Evolutionary conservation across 768 basidiomycete genomes (phyloP), one percentile per base, ranked within the genome.

Genomic region (Mrakia blollopis): DNA sequence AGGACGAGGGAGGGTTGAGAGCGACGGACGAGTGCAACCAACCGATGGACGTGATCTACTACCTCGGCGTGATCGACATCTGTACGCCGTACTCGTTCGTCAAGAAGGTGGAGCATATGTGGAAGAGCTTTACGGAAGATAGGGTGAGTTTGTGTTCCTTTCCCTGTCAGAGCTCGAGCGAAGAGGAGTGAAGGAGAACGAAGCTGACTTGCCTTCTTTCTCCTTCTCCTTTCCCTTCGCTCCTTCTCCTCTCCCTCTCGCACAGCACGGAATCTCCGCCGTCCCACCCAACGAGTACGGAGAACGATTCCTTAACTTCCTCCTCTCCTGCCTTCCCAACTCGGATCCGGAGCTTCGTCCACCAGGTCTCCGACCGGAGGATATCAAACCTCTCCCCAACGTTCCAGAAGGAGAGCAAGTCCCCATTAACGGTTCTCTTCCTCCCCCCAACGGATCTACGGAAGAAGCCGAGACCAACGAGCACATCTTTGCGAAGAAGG

Each of bases 41-140:
- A 28, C 83, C 86, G 2, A 83, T 90, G 84, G 90, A 91, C 79
- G 89, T 88, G 67, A 91, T 97, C 74, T 97, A 96, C 83, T 98
- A 98, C 83, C 86, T 98, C 13, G 96, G 97, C 32, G 88, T 99
- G 73, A 99, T 99, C 81, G 97, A 99, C 84, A 98, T 98, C 79
- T 85, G 95, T 78, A 98, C 97, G 35, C 96, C 95, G 2, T 99
- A 93, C 83, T 88, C 86, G 28, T 80, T 83, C 28, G 80, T 87
- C 78, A 99, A 99, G 87, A 89, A 88, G 82, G 74, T 90, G 28
- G 97, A 99, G 84, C 91, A 92, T 83, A 86, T 93, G 76, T 98
- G 93, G 92, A 96, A 97, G 85, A 92, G 94, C 37, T 83, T 97
- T 80, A 87, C 87, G 16, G 91, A 91, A 47, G 94, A 97, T 86